These are phyloP conservation scores for Manihot esculenta DNA, from an alignment of 441 rosid species.

Conservation along the genomic window DNA sequence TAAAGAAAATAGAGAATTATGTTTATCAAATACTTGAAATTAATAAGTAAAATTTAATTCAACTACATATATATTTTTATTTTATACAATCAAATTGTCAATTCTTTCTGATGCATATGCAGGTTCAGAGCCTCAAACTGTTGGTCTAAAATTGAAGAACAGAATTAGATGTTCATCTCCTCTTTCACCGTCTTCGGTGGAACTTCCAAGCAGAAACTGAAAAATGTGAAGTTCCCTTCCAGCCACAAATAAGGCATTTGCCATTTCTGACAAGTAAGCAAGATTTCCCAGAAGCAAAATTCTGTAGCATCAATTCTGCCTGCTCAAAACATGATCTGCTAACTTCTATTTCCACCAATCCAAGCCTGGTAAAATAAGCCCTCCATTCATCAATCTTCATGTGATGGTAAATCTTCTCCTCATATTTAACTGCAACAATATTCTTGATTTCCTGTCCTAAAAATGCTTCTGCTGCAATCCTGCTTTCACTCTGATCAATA, in stretches of 20 bases:
- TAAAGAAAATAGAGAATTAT: not conserved
- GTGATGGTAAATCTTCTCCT: conserved; percentile 27
- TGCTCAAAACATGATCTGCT: conserved; percentile 30
- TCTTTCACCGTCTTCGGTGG: not conserved
- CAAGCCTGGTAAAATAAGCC: conserved; percentile 16
- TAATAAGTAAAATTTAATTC: too few relatives aligned
- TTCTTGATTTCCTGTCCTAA: conserved; percentile 26
- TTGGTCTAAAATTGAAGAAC: too few relatives aligned
- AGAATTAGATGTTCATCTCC: not conserved
- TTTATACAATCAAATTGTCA: too few relatives aligned
- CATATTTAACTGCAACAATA: conserved; percentile 29
- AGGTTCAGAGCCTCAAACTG: too few relatives aligned
- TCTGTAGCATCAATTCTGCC: conserved; percentile 31
- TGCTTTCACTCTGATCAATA: conserved; percentile 19
- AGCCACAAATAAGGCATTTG: conserved; percentile 32
- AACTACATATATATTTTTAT: too few relatives aligned
- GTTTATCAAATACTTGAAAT: too few relatives aligned
- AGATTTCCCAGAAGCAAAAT: conserved; percentile 23
- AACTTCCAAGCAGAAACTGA: conserved; percentile 46
- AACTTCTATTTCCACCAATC: conserved; percentile 30
- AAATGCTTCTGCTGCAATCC: conserved; percentile 25
- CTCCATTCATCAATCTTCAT: conserved; percentile 44
- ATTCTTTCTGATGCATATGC: too few relatives aligned
- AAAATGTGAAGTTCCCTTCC: conserved; percentile 40
- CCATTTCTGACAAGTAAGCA: conserved; percentile 32